Evolutionary conservation across 2,329 filamentous ascomycete species (phyloP), one percentile per base, ranked within the genome.

Genomic region (Fusarium domesticum): DNA sequence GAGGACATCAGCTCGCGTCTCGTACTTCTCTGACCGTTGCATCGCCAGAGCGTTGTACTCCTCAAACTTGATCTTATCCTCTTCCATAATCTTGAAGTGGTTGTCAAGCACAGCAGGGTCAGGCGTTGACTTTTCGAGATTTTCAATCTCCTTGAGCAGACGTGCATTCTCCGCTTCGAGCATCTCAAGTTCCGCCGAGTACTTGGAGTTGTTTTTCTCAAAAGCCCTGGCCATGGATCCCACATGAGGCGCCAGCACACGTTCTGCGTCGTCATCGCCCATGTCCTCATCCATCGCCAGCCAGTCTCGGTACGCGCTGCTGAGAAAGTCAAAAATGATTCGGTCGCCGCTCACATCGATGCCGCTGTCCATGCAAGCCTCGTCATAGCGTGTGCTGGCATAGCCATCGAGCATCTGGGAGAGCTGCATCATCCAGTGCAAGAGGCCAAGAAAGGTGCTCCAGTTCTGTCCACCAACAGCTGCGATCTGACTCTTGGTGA

Each of bases 351-450:
- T 84, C 19, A 97, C 84, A 65, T 98, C 93, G 35, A 93, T 81
- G 2, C 92, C 93, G 20, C 83, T 85, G 58, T 96, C 92, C 33
- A 86, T 77, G 64, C 90, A 96, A 1, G 90, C 91, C 40, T 96
- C 87, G 55, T 96, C 90, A 65, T 96, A 98, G 36, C 83, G 82
- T 46, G 90, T 85, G 42, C 73, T 68, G 2, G 81, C 74, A 62
- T 91, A 97, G 17, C 87, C 80, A 50, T 97, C 91, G 62, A 97
- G 81, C 85, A 97, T 95, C 57, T 92, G 85, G 5, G 89, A 89
- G 39, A 98, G 74, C 67, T 97, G 91, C 92, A 98, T 96, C 83
- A 98, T 92, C 93, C 93, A 98, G 70, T 98, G 91, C 39, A 98
- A 75, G 64, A 98, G 74, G 0, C 91, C 93, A 11, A 98, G 74